phyloP scores from a whole-genome alignment of 352 stramenopile genomes.

The Aphanomyces stellatus region DNA sequence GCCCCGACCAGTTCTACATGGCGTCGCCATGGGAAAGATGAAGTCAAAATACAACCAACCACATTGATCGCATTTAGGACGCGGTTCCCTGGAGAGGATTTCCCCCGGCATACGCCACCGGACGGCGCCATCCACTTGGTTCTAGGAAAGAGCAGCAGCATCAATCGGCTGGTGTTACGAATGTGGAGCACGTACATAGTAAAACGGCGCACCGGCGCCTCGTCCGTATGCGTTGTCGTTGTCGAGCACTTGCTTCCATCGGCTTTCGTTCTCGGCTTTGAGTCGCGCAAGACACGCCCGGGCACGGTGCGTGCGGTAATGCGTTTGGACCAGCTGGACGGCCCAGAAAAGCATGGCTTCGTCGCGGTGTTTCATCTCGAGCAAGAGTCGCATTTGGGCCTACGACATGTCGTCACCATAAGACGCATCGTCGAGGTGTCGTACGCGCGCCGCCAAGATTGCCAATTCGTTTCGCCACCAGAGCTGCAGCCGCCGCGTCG shows the following conservation, averaged over 20 bases:
- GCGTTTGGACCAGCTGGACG: conserved; percentile 52
- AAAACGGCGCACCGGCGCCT: conserved; percentile 81
- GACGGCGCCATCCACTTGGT: conserved; percentile 87
- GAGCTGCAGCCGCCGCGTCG: conserved; percentile 38
- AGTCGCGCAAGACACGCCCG: conserved; percentile 26
- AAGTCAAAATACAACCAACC: conserved; percentile 28
- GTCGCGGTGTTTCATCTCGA: conserved; percentile 31
- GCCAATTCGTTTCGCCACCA: conserved; percentile 15
- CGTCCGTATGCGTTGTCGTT: conserved; percentile 61
- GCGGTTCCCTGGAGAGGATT: conserved; percentile 66
- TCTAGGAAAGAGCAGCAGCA: too few relatives aligned
- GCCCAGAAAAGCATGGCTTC: conserved; percentile 62
- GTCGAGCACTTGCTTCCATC: conserved; percentile 91
- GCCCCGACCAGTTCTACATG: conserved; percentile 34
- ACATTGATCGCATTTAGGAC: conserved; percentile 84
- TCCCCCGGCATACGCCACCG: conserved; percentile 86
- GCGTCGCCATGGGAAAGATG: too few relatives aligned
- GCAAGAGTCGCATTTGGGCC: conserved; percentile 37
- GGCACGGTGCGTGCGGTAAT: conserved; percentile 47
- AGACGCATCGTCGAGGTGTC: too few relatives aligned
- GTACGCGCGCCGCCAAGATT: not conserved
- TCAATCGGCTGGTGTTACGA: too few relatives aligned
- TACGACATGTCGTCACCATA: too few relatives aligned
- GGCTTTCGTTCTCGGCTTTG: conserved; percentile 35
- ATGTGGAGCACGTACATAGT: conserved; percentile 55